A percentile compares a stretch with the other conserved stretches of the same genome.
phyloP scores from a whole-genome alignment of 202 grass and related monocot genomes.

The Panicum hallii region DNA sequence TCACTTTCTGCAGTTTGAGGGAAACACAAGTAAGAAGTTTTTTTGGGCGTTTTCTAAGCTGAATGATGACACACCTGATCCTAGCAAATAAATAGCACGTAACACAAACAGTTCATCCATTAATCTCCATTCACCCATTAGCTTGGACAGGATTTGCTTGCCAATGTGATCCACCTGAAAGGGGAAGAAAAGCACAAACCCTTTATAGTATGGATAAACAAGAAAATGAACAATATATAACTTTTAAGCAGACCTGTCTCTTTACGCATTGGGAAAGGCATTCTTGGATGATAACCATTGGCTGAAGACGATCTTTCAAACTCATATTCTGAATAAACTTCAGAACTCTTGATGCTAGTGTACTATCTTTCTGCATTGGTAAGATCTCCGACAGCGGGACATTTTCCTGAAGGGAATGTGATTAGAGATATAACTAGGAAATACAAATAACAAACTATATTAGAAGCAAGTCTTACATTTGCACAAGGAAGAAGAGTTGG shows the following conservation, averaged over 20 bases:
- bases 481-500: constrained; percentile 89
- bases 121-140: constrained; percentile 93
- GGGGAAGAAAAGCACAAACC: constrained; percentile 24
- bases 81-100: constrained; percentile 90
- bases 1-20: background rate
- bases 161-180: constrained; percentile 82
- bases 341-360: constrained; percentile 77
- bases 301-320: constrained; percentile 70
- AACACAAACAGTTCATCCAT: constrained; percentile 89
- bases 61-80: constrained; percentile 65
- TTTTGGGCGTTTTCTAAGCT: background rate
- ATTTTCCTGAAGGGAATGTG: constrained; percentile 62
- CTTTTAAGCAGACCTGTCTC: constrained; percentile 66
- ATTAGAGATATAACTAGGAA: constrained; percentile 43
- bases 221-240: constrained; percentile 38
- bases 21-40: background rate
- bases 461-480: constrained; percentile 56
- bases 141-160: constrained; percentile 76
- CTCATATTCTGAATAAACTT: constrained; percentile 79
- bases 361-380: constrained; percentile 85
- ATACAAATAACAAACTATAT: constrained; percentile 31
- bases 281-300: constrained; percentile 86
- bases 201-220: constrained; percentile 33
- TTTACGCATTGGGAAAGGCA: constrained; percentile 82
- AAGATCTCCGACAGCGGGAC: constrained; percentile 70